phyloP scores from a whole-genome alignment of 164 flowering plant genomes.

The Houttuynia cordata region DNA sequence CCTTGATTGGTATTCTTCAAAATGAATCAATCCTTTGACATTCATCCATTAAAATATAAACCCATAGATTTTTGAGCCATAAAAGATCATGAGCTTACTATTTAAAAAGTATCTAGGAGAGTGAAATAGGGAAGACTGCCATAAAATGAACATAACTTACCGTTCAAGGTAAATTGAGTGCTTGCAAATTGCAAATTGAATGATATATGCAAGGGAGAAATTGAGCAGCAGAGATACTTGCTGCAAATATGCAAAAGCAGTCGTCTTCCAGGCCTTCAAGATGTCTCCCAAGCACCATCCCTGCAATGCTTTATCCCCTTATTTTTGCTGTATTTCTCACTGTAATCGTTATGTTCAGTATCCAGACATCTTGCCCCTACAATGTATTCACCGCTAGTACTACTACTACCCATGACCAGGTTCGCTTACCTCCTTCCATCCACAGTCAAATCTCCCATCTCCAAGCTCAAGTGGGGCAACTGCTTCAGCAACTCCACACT shows the following conservation, averaged over 20 bases:
- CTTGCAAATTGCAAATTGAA: neutral
- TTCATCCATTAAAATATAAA: neutral
- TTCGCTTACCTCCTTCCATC: constrained; percentile 14
- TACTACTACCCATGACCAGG: neutral
- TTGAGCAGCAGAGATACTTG: neutral
- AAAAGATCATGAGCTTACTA: neutral
- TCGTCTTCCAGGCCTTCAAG: constrained; percentile 12
- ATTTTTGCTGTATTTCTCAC: constrained; percentile 17
- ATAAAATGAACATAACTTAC: neutral
- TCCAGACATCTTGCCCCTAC: constrained; percentile 10
- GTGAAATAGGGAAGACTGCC: neutral
- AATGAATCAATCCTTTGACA: neutral
- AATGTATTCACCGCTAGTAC: constrained; percentile 6
- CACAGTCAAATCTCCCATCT: constrained; percentile 17
- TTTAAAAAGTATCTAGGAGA: neutral
- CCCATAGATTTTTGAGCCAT: neutral
- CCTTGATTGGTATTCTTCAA: neutral
- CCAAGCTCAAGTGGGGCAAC: constrained; percentile 22
- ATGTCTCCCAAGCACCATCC: constrained; percentile 14
- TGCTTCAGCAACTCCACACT: constrained; percentile 21
- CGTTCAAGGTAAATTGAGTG: constrained; percentile 2
- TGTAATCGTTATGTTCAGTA: constrained; percentile 7
- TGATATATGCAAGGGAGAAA: neutral
- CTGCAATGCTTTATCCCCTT: constrained; percentile 13
- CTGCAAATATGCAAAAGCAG: constrained; percentile 16